Evolutionary conservation across 345 rosid species (phyloP), one percentile per base, ranked within the genome.

Genomic region (Eucalyptus pumila): DNA sequence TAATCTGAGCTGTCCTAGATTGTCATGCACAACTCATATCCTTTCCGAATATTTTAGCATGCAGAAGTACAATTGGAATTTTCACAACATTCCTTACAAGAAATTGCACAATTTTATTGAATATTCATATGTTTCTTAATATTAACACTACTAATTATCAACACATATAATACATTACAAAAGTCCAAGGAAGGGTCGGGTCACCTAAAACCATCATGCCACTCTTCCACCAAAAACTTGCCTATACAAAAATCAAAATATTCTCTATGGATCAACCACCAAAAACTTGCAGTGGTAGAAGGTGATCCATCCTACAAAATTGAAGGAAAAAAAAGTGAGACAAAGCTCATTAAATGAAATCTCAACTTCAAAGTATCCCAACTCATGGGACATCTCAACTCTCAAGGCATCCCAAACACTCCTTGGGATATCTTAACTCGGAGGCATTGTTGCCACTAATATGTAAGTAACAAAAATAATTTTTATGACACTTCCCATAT

Each of bases 381-480:
- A 56, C 6, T 23, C 62, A 56, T 56, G 62, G 6, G 62, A 11
- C 62, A 23, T 56, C 62, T 56, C 13, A 0, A 56, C 6, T 56
- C 62, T 3, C 2, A 0, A 56, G 62, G 4, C 6, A 4, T 56
- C 14, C 13, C 30, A 11, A 56, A 56, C 62, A 23, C 30, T 56
- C 62, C 30, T 56, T 23, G 3, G 13, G 62, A 56, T 26, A 56
- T 56, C 13, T 56, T 56, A 56, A 56, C 13, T 24, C 1, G 0
- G 13, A 56, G 30, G 62, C 27, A 56, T 56, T 26, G 13, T 56
- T 24, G 30, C 13, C 62, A 56, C 14, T 56, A 24, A 56, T 9
- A 24, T 24, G 30, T 56, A 30, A 56, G 30, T 30, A 56, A 24
- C 2, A 9, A 0, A 56, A 56, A 56, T 56, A 9, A 52, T 10